Conservation (phyloP, 2,329 filamentous ascomycete species). For the Onygena corvina region DNA sequence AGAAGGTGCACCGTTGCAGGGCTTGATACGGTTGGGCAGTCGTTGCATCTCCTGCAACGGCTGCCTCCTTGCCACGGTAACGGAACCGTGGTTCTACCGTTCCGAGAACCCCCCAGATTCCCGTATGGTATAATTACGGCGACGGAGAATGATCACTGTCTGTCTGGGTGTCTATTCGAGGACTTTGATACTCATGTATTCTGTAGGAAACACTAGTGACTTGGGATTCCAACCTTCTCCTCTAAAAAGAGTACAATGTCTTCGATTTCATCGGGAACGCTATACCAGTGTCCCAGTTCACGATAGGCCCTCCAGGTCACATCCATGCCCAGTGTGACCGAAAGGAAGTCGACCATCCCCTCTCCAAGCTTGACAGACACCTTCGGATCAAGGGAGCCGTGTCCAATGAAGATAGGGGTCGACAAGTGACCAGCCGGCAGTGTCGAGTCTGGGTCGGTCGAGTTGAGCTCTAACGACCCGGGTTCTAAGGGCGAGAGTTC, state of each 20-base stretch:
- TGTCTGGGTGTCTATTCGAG: conserved; percentile 30
- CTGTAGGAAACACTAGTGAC: too few species aligned
- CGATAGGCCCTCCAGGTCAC: conserved; percentile 34
- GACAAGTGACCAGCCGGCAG: not conserved
- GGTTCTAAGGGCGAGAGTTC: conserved; percentile 33
- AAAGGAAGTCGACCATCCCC: conserved; percentile 22
- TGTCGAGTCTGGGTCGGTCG: not conserved
- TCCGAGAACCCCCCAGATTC: too few species aligned
- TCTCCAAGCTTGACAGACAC: conserved; percentile 26
- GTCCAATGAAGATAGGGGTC: conserved; percentile 37
- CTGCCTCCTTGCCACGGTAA: too few species aligned
- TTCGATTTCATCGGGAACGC: conserved; percentile 38
- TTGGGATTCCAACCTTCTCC: conserved; percentile 14
- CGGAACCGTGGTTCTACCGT: too few species aligned
- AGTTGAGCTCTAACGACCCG: not conserved
- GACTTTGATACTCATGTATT: conserved; percentile 32
- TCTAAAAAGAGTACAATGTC: conserved; percentile 31
- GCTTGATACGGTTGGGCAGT: too few species aligned
- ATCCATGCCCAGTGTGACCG: conserved; percentile 10
- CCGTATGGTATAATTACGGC: too few species aligned
- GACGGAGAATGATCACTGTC: too few species aligned
- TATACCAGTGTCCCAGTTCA: conserved; percentile 25
- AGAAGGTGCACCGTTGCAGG: too few species aligned
- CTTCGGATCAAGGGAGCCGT: conserved; percentile 33
- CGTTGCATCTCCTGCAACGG: too few species aligned